Conservation (phyloP, 75 land plant species). For the Pinus taeda region DNA sequence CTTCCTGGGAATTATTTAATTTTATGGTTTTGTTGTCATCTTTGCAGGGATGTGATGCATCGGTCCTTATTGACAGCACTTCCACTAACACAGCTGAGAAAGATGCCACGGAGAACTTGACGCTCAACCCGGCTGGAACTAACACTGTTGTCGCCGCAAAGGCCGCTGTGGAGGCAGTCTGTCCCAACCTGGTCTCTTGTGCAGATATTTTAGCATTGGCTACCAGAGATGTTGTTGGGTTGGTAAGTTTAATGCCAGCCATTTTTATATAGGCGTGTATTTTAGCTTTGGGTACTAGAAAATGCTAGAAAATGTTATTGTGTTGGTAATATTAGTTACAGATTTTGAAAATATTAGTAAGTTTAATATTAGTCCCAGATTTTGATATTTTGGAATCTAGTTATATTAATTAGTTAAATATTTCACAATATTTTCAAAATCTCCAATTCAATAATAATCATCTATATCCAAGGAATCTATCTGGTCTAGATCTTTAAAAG, state of each 20-base stretch:
- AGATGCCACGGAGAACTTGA: conserved; percentile 29
- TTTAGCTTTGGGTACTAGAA: too few species aligned
- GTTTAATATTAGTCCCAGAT: too few species aligned
- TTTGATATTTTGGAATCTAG: too few species aligned
- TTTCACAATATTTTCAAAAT: too few species aligned
- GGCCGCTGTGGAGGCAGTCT: conserved; percentile 32
- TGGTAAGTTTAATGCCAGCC: conserved; percentile 26
- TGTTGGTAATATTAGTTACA: too few species aligned
- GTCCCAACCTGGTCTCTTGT: conserved; percentile 68
- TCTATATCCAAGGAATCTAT: too few species aligned
- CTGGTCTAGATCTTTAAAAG: too few species aligned
- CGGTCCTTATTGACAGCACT: conserved; percentile 17
- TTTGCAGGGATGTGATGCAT: conserved; percentile 70
- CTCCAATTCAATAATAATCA: too few species aligned
- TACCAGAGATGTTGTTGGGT: conserved; percentile 59
- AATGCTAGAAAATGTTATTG: too few species aligned
- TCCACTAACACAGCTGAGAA: conserved; percentile 34
- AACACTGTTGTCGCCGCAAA: conserved; percentile 43
- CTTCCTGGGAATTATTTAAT: neutral
- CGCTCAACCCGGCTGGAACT: conserved; percentile 39
- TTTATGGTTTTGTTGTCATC: neutral
- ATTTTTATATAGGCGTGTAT: too few species aligned
- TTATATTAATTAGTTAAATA: too few species aligned
- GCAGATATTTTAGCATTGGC: conserved; percentile 87
- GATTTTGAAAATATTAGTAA: too few species aligned